Percentiles rank a stretch among this genome's conserved stretches.
These are phyloP conservation scores for Cucurbita moschata DNA, from an alignment of 306 rosid genomes.

Conservation along the genomic window DNA sequence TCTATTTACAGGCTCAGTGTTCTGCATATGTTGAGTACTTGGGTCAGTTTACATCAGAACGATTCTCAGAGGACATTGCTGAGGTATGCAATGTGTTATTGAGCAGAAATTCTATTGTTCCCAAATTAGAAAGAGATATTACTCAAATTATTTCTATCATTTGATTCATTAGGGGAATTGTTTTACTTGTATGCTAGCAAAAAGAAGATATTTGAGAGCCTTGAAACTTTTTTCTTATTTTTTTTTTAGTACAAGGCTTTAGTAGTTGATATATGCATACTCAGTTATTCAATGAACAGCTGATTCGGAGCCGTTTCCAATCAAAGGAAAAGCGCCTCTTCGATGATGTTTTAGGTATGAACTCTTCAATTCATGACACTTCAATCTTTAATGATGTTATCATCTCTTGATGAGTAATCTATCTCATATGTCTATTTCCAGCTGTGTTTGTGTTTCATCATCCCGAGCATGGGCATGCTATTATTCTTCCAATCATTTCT, in stretches of 20 bases:
- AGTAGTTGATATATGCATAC: constrained; percentile 1
- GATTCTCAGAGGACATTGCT: constrained; percentile 73
- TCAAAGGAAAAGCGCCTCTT: constrained; percentile 68
- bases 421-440: constrained; percentile 23
- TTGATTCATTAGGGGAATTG: not conserved
- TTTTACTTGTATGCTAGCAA: not conserved
- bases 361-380: constrained; percentile 28
- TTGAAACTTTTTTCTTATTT: not conserved
- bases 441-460: constrained; percentile 92
- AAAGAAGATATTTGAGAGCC: not conserved
- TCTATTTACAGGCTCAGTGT: constrained; percentile 54
- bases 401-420: constrained; percentile 18
- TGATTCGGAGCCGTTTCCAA: constrained; percentile 82
- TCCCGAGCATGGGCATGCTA: constrained; percentile 97
- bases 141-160: not conserved
- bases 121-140: not conserved
- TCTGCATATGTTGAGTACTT: constrained; percentile 88
- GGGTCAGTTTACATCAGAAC: constrained; percentile 88
- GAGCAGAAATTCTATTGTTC: not conserved
- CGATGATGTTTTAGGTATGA: constrained; percentile 87
- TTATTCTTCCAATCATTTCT: constrained; percentile 90
- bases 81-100: constrained; percentile 39
- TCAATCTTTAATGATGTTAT: not conserved
- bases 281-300: constrained; percentile 37
- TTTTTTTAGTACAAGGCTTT: not conserved